A percentile compares a stretch with the other conserved stretches of the same genome.
Evolutionary conservation across 176 grass and related monocot species (phyloP).

Genomic region (Oryza nivara): DNA sequence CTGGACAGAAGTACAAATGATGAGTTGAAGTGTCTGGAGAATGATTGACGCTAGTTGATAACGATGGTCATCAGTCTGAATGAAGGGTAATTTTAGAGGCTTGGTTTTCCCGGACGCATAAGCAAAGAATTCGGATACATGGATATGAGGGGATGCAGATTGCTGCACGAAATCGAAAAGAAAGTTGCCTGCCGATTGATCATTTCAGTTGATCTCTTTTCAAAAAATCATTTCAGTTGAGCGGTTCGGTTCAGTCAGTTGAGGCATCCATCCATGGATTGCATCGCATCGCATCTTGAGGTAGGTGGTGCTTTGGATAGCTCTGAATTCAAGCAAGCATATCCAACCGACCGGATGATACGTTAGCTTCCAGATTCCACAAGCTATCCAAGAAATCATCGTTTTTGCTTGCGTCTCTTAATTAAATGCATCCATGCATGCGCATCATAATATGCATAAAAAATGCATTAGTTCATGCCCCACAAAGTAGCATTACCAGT

Average conservation of each 20-base stretch:
- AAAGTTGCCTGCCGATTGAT: background rate
- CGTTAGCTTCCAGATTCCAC: background rate
- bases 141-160: background rate
- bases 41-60: background rate
- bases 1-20: background rate
- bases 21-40: no score
- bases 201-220: background rate
- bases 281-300: no score
- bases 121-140: background rate
- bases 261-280: no score
- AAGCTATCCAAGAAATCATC: background rate
- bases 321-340: background rate
- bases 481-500: background rate
- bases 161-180: background rate
- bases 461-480: background rate
- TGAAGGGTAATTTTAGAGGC: background rate
- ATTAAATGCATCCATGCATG: background rate
- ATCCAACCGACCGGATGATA: background rate
- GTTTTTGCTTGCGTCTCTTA: background rate
- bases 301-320: background rate
- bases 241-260: no score
- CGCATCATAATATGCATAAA: background rate
- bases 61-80: background rate
- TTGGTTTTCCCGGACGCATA: conserved; percentile 19
- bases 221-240: no score